phyloP scores from a whole-genome alignment of 192 early-diverging fungal species.

The Obelidium mucronatum region DNA sequence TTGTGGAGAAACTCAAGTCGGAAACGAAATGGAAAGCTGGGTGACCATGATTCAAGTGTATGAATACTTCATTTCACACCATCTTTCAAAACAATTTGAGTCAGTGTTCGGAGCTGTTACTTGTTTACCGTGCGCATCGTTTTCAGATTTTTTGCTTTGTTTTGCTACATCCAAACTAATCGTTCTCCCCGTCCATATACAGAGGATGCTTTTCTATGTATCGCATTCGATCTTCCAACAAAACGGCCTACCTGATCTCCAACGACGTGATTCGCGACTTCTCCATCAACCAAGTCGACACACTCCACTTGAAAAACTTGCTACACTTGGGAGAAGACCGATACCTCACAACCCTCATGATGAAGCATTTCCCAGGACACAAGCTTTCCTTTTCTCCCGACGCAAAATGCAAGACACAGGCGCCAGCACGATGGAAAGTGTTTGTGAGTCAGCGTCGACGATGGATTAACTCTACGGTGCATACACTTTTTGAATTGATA shows the following conservation, averaged over 20 bases:
- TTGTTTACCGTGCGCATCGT: constrained; percentile 86
- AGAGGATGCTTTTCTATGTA: constrained; percentile 93
- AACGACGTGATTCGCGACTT: constrained; percentile 78
- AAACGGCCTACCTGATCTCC: constrained; percentile 81
- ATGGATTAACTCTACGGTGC: constrained; percentile 98
- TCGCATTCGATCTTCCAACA: constrained; percentile 66
- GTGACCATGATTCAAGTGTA: constrained; percentile 96
- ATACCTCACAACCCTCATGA: constrained; percentile 93
- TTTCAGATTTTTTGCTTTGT: too few species aligned
- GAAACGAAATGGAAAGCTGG: constrained; percentile 90
- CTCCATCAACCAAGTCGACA: constrained; percentile 61
- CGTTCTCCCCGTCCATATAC: too few species aligned
- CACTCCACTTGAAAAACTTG: constrained; percentile 92
- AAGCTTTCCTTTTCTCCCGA: constrained; percentile 90
- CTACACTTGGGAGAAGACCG: constrained; percentile 94
- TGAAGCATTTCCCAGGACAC: constrained; percentile 92
- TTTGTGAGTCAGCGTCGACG: constrained; percentile 88
- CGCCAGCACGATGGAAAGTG: constrained; percentile 85
- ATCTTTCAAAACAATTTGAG: constrained; percentile 96
- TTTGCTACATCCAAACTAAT: constrained; percentile 54
- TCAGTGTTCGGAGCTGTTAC: constrained; percentile 97
- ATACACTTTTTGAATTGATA: constrained; percentile 93
- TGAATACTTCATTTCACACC: constrained; percentile 98
- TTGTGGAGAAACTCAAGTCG: constrained; percentile 96
- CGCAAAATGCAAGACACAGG: constrained; percentile 91